Evolutionary conservation across 352 stramenopile genomes (phyloP).

Genomic region (Phytopythium cucurbitacearum): DNA sequence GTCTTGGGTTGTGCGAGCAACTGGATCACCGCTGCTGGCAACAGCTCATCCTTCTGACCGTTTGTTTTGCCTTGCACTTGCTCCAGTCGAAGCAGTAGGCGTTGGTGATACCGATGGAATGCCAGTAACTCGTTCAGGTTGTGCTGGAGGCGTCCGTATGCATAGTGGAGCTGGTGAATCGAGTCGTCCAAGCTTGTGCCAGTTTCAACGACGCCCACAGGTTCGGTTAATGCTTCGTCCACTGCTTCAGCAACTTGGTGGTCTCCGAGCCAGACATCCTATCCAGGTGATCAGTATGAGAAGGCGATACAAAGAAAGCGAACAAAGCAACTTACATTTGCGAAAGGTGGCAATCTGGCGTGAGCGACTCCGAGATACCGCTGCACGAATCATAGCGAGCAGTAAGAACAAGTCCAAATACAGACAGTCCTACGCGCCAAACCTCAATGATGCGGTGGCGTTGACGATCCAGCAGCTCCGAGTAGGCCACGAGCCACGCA

Average conservation of each 20-base stretch:
- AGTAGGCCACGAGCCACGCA: constrained; percentile 46
- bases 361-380: constrained; percentile 12
- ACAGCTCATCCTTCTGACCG: constrained; percentile 13
- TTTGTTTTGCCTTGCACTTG: constrained; percentile 19
- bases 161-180: constrained; percentile 36
- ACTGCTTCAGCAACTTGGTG: not conserved
- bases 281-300: not conserved
- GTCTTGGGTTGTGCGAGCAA: constrained; percentile 26
- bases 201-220: not conserved
- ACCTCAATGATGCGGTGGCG: constrained; percentile 38
- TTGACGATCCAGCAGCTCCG: constrained; percentile 45
- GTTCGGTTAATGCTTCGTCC: not conserved
- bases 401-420: not conserved
- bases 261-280: constrained; percentile 25
- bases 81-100: constrained; percentile 35
- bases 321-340: constrained; percentile 17
- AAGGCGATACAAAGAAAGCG: not conserved
- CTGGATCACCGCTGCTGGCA: constrained; percentile 40
- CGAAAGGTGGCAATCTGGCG: constrained; percentile 28
- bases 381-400: constrained; percentile 7
- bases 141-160: constrained; percentile 34
- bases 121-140: constrained; percentile 32
- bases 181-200: constrained; percentile 13
- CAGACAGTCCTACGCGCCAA: not conserved
- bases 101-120: constrained; percentile 28